Evolutionary conservation across 768 basidiomycete species (phyloP), one percentile per base, ranked within the genome.

Genomic region (Pholiota conissans): DNA sequence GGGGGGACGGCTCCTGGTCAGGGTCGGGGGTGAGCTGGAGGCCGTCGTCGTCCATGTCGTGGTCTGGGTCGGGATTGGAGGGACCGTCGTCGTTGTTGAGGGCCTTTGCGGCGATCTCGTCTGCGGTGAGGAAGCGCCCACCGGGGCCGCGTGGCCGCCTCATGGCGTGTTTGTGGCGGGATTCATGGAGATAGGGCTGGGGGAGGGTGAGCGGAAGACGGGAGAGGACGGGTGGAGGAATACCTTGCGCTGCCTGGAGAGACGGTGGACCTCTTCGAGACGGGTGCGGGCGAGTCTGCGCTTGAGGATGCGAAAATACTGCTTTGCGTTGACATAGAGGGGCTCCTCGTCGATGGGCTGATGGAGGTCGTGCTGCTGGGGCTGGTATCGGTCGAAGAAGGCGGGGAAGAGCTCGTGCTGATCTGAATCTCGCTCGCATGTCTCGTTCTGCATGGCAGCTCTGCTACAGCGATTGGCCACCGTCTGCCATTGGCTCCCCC

Each of bases 291-390:
- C 95, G 63, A 91, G 84, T 55, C 97, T 84, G 61, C 97, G 84
- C 78, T 98, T 98, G 73, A 99, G 84, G 67, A 99, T 98, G 69
- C 97, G 91, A 66, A 95, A 94, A 72, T 98, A 99, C 75, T 99
- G 97, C 71, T 99, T 99, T 58, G 97, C 96, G 66, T 99, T 99
- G 58, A 99, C 97, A 76, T 98, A 98, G 64, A 99, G 87, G 26
- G 97, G 96, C 71, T 99, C 96, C 62, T 98, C 95, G 74, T 98
- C 95, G 65, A 92, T 80, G 73, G 72, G 69, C 56, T 69, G 67
- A 32, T 71, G 53, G 20, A 27, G 50, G 56, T 37, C 54, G 60
- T 57, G 52, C 45, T 51, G 60, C 56, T 66, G 59, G 61, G 61
- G 62, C 18, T 59, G 60, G 28, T 58, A 65, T 26, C 61, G 39